Evolutionary conservation across 768 basidiomycete genomes (phyloP).

Genomic region (Russula griseocarnosa): DNA sequence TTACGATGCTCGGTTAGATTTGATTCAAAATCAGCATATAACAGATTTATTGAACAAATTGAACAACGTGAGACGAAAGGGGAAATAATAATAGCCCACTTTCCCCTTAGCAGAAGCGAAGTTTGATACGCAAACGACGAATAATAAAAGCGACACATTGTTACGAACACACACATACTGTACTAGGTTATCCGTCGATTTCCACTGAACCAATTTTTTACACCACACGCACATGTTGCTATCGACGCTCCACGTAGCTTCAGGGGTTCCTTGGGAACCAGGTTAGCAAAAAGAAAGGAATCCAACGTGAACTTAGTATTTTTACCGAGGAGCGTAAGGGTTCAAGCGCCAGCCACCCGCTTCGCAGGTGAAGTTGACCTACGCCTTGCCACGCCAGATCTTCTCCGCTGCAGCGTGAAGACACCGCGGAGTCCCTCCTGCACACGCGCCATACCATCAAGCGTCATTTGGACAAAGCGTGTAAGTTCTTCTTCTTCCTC

Average conservation of each 20-base stretch:
- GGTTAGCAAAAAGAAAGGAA: not conserved
- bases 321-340: not conserved
- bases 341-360: conserved; percentile 15
- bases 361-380: not conserved
- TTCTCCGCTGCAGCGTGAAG: conserved; percentile 18
- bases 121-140: not conserved
- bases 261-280: not conserved
- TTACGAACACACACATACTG: conserved; percentile 1
- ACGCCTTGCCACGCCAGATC: conserved; percentile 6
- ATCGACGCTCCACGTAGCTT: not conserved
- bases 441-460: conserved; percentile 23
- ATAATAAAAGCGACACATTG: not conserved
- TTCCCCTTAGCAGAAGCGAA: not conserved
- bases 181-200: not conserved
- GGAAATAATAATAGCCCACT: not conserved
- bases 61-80: not conserved
- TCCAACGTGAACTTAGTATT: not conserved
- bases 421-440: conserved; percentile 25
- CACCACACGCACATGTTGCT: not conserved
- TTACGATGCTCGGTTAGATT: not conserved
- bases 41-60: not conserved
- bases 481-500: conserved; percentile 20
- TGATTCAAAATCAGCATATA: not conserved
- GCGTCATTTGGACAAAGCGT: conserved; percentile 24
- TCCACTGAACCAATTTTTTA: not conserved